Percentiles rank a stretch among this genome's conserved stretches.
Conservation (phyloP, 2,329 filamentous ascomycete species). For the Trichoderma harzianum region DNA sequence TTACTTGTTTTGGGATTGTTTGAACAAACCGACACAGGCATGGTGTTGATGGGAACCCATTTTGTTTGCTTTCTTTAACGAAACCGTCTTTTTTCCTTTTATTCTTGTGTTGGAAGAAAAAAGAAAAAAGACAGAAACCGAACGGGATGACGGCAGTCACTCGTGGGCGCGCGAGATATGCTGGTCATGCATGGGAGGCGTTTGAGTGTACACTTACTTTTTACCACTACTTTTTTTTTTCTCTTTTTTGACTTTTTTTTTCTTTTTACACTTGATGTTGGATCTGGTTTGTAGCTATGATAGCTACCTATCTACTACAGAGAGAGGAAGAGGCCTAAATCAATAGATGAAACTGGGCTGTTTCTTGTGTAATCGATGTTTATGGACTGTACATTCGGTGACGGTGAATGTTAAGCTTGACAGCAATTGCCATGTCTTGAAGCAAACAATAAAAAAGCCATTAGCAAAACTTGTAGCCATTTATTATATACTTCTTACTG, state of each 20-base stretch:
- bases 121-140: background rate
- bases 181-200: slow-evolving; percentile 20
- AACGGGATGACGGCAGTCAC: background rate
- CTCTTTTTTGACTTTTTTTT: background rate
- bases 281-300: background rate
- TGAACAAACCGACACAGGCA: slow-evolving; percentile 12
- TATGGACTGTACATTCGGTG: background rate
- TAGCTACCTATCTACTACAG: background rate
- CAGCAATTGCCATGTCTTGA: background rate
- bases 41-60: slow-evolving; percentile 12
- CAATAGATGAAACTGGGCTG: background rate
- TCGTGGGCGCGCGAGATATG: slow-evolving; percentile 3
- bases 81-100: background rate
- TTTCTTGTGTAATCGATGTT: background rate
- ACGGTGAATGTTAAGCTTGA: background rate
- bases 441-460: background rate
- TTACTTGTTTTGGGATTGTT: slow-evolving; percentile 11
- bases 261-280: slow-evolving; percentile 1
- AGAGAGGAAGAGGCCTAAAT: background rate
- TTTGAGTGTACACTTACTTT: slow-evolving; percentile 18
- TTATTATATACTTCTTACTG: background rate
- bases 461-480: too few species aligned
- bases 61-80: background rate
- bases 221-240: slow-evolving; percentile 19
- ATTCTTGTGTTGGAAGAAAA: background rate